These are phyloP conservation scores for Mortierella claussenii DNA, from an alignment of 192 early-diverging fungal genomes.

Conservation along the genomic window DNA sequence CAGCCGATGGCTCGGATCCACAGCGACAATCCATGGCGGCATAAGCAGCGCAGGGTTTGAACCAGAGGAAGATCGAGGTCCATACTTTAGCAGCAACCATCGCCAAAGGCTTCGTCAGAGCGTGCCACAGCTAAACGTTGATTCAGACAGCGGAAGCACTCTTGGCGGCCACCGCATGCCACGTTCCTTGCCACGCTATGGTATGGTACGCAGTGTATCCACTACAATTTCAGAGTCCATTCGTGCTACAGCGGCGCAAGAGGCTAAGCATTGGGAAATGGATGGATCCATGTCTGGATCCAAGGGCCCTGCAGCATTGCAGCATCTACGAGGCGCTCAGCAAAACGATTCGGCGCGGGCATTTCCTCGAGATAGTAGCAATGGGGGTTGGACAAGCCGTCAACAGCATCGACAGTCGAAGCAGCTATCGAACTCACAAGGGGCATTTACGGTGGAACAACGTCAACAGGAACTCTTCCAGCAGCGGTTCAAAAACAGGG, in stretches of 20 bases:
- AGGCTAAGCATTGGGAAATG: constrained; percentile 27
- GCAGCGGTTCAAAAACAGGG: constrained; percentile 2
- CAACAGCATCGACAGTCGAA: constrained; percentile 8
- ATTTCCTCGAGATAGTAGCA: constrained; percentile 1
- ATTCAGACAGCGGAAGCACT: constrained; percentile 10
- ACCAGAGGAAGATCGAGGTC: constrained; percentile 2
- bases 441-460: constrained; percentile 7
- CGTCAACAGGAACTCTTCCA: constrained; percentile 34
- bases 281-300: constrained; percentile 9
- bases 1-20: constrained; percentile 39
- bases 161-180: too few species aligned
- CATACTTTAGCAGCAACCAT: constrained; percentile 9
- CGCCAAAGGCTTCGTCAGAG: constrained; percentile 13
- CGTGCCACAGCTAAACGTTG: constrained; percentile 29
- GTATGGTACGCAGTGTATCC: constrained; percentile 32
- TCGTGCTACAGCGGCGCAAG: constrained; percentile 37
- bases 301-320: constrained; percentile 44
- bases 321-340: constrained; percentile 21
- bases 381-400: constrained; percentile 8
- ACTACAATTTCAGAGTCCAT: constrained; percentile 45
- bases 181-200: constrained; percentile 16
- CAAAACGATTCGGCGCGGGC: neutral
- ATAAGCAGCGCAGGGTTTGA: neutral
- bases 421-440: constrained; percentile 1
- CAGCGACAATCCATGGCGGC: constrained; percentile 22